phyloP scores from a whole-genome alignment of 345 rosid genomes.

The Rhodamnia rubescens region DNA sequence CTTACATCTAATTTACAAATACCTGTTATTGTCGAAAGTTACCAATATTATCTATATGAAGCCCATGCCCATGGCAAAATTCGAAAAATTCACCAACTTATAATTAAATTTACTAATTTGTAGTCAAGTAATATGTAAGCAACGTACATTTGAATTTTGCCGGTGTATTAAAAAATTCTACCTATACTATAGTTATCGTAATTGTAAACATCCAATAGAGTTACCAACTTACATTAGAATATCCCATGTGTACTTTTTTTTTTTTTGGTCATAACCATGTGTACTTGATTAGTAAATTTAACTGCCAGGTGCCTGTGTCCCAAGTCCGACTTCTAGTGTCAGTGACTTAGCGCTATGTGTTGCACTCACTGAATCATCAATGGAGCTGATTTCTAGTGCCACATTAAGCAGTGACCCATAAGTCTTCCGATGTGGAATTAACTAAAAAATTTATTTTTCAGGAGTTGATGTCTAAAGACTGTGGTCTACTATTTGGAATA shows the following conservation, averaged over 20 bases:
- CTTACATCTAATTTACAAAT: neutral
- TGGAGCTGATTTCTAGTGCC: too few species aligned
- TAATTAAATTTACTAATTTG: neutral
- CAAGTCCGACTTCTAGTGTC: too few species aligned
- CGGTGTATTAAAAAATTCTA: neutral
- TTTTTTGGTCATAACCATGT: too few species aligned
- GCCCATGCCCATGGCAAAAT: neutral
- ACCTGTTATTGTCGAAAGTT: neutral
- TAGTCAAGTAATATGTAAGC: neutral
- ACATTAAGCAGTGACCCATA: neutral
- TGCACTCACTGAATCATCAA: too few species aligned
- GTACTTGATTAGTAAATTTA: neutral
- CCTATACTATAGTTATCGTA: neutral
- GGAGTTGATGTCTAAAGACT: neutral
- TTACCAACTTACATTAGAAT: neutral
- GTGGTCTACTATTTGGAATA: neutral
- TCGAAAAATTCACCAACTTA: neutral
- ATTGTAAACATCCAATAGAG: neutral
- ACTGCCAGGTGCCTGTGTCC: too few species aligned
- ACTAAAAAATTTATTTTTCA: neutral
- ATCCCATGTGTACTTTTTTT: neutral
- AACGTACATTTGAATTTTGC: neutral
- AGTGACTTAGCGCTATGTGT: too few species aligned
- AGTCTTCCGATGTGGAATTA: neutral
- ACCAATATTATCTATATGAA: neutral